Evolutionary conservation across 192 early-diverging fungal genomes (phyloP).

Genomic region (Backusella tuberculispora): DNA sequence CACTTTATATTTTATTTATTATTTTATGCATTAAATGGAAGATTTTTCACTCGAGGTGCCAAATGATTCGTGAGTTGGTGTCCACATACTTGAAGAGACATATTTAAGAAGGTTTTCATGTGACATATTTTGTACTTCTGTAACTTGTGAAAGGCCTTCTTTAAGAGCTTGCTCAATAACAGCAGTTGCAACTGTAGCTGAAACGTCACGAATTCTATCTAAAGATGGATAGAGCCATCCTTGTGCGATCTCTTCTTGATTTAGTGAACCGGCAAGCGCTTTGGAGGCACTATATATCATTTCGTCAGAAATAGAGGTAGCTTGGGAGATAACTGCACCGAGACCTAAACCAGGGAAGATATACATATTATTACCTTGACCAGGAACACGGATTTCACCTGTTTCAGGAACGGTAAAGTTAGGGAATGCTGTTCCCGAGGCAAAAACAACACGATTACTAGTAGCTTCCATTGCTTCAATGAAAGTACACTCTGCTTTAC

Average conservation of each 20-base stretch:
- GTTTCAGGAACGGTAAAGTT: slow-evolving; percentile 67
- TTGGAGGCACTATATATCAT: slow-evolving; percentile 84
- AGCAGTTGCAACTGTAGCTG: slow-evolving; percentile 81
- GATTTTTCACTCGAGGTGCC: background rate
- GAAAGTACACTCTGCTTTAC: slow-evolving; percentile 94
- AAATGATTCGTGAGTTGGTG: background rate
- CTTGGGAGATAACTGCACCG: slow-evolving; percentile 77
- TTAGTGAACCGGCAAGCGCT: slow-evolving; percentile 80
- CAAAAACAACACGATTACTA: slow-evolving; percentile 91
- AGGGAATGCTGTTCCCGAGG: slow-evolving; percentile 95
- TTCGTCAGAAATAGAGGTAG: slow-evolving; percentile 72
- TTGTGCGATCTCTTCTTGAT: slow-evolving; percentile 64
- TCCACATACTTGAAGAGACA: slow-evolving; percentile 21
- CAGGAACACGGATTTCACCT: slow-evolving; percentile 64
- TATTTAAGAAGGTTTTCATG: slow-evolving; percentile 17
- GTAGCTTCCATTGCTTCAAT: slow-evolving; percentile 88
- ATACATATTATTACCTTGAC: slow-evolving; percentile 97
- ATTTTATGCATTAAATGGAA: background rate
- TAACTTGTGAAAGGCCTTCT: slow-evolving; percentile 24
- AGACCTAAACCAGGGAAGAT: slow-evolving; percentile 95
- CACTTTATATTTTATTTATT: background rate
- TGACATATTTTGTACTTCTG: background rate
- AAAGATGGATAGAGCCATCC: slow-evolving; percentile 87
- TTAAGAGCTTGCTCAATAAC: slow-evolving; percentile 57
- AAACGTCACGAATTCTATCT: slow-evolving; percentile 85